Conservation (phyloP, 805 yeast species). For the Yamadazyma kitorensis region DNA sequence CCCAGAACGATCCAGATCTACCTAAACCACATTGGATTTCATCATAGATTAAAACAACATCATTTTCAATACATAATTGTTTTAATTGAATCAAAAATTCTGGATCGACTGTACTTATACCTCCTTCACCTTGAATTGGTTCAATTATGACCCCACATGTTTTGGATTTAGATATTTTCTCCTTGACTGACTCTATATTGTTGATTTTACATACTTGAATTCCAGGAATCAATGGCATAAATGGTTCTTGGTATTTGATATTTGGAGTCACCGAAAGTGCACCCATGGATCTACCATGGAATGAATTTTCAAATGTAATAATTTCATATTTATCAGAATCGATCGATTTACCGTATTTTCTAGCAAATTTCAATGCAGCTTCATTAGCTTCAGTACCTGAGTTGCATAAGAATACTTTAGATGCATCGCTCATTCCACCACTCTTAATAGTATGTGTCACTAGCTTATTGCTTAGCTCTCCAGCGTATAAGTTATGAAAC, state of each 20-base stretch:
- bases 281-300: constrained; percentile 96
- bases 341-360: constrained; percentile 69
- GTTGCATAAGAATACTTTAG: constrained; percentile 63
- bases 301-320: constrained; percentile 83
- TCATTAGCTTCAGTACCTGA: constrained; percentile 62
- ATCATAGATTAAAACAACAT: constrained; percentile 81
- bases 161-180: constrained; percentile 50
- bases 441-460: constrained; percentile 63
- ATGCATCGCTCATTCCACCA: constrained; percentile 82
- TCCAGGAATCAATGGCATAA: constrained; percentile 89
- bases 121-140: constrained; percentile 99
- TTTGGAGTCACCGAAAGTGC: constrained; percentile 90
- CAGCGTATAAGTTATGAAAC: constrained; percentile 81
- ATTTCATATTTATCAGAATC: constrained; percentile 62
- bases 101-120: constrained; percentile 64
- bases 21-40: constrained; percentile 98
- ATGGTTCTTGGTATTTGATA: constrained; percentile 89
- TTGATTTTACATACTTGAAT: constrained; percentile 65
- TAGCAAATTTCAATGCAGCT: constrained; percentile 61
- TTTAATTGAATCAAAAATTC: constrained; percentile 68
- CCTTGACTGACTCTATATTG: constrained; percentile 57
- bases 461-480: constrained; percentile 69
- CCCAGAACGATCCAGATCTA: constrained; percentile 91
- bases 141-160: constrained; percentile 93
- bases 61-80: constrained; percentile 61